These are phyloP conservation scores for Backusella tarrabulga DNA, from an alignment of 192 early-diverging fungal genomes.

Conservation along the genomic window DNA sequence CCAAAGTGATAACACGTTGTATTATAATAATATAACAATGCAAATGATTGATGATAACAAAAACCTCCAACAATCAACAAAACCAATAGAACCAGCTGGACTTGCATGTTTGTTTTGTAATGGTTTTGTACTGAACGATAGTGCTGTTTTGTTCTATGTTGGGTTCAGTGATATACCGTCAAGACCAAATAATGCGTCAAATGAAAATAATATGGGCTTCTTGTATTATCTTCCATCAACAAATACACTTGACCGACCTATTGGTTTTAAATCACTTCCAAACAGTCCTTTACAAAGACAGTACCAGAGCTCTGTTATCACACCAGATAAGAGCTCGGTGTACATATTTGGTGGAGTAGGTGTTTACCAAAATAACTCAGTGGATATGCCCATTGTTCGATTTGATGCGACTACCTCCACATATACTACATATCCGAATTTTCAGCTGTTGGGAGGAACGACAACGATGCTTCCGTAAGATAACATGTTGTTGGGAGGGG, in stretches of 20 bases:
- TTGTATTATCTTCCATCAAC: background rate
- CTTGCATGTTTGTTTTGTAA: background rate
- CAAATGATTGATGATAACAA: background rate
- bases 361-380: background rate
- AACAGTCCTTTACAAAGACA: background rate
- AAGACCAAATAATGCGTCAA: background rate
- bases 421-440: background rate
- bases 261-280: background rate
- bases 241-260: background rate
- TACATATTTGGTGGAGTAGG: background rate
- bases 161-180: background rate
- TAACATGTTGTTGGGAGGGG: too few species aligned
- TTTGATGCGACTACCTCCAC: background rate
- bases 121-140: background rate
- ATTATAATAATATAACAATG: background rate
- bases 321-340: background rate
- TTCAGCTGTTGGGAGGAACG: background rate
- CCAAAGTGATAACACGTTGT: rapidly evolving
- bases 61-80: background rate
- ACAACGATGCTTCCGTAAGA: background rate
- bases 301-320: background rate
- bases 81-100: background rate
- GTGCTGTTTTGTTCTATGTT: background rate
- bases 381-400: background rate
- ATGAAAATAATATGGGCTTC: background rate